Evolutionary conservation across 768 basidiomycete genomes (phyloP).

Genomic region (Boletus patriciae): DNA sequence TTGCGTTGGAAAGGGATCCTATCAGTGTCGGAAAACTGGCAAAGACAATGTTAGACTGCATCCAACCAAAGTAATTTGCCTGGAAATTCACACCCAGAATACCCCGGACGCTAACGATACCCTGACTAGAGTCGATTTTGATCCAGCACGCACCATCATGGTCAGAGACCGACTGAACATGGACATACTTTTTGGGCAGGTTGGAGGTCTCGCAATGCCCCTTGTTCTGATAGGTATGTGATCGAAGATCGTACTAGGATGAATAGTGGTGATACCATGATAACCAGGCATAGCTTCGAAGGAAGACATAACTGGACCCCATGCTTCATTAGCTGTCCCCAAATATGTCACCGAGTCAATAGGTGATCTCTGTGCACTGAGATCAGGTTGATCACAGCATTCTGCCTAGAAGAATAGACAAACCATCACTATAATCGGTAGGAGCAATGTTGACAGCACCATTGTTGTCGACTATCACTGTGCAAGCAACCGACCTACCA

Average conservation of each 20-base stretch:
- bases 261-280: not conserved
- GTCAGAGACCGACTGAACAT: conserved; percentile 94
- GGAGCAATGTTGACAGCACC: too few relatives aligned
- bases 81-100: not conserved
- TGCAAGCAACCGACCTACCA: too few relatives aligned
- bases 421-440: not conserved
- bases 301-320: conserved; percentile 68
- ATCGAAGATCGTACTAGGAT: not conserved
- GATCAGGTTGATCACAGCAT: conserved; percentile 21
- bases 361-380: conserved; percentile 66
- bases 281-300: conserved; percentile 71
- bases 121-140: conserved; percentile 69
- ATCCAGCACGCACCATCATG: conserved; percentile 89
- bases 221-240: conserved; percentile 86
- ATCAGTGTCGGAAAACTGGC: conserved; percentile 89
- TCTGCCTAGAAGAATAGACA: not conserved
- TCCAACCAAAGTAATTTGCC: conserved; percentile 64
- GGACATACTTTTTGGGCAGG: conserved; percentile 91
- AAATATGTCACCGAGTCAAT: conserved; percentile 79
- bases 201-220: conserved; percentile 81
- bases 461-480: too few relatives aligned
- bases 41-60: conserved; percentile 88
- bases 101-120: conserved; percentile 9
- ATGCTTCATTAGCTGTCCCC: conserved; percentile 71
- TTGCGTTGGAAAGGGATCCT: conserved; percentile 67